Conservation (phyloP, 2,329 filamentous ascomycete species). For the Lachnellula cervina region DNA sequence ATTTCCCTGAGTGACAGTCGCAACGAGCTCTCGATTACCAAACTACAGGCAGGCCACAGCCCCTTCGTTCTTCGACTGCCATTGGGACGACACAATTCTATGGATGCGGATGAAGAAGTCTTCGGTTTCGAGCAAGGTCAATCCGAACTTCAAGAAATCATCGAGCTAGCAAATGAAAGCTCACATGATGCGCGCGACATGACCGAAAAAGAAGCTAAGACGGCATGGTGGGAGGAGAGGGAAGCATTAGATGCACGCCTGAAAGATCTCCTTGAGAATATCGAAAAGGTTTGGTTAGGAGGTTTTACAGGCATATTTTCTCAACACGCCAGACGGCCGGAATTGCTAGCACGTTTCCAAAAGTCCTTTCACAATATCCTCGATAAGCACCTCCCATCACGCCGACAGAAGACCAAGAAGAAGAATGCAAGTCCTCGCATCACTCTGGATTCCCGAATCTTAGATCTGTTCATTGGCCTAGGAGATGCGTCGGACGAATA, state of each 20-base stretch:
- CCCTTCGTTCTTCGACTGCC: constrained; percentile 87
- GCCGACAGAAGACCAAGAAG: constrained; percentile 56
- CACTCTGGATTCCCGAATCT: constrained; percentile 59
- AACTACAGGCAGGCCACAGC: constrained; percentile 66
- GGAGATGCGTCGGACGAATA: constrained; percentile 66
- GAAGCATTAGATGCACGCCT: constrained; percentile 74
- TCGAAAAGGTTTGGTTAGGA: constrained; percentile 91
- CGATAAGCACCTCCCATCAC: constrained; percentile 77
- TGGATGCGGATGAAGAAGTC: constrained; percentile 72
- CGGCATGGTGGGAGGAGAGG: constrained; percentile 85
- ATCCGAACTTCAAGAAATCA: constrained; percentile 75
- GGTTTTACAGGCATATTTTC: constrained; percentile 95
- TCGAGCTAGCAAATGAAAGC: constrained; percentile 74
- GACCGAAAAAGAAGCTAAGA: constrained; percentile 67
- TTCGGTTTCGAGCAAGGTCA: constrained; percentile 82
- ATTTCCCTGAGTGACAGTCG: constrained; percentile 75
- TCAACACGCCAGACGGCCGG: constrained; percentile 57
- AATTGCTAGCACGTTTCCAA: constrained; percentile 69
- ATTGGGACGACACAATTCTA: constrained; percentile 73
- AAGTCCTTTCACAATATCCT: constrained; percentile 73
- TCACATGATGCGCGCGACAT: constrained; percentile 72
- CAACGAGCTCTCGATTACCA: constrained; percentile 85
- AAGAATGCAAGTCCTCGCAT: constrained; percentile 42
- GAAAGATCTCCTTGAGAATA: constrained; percentile 71
- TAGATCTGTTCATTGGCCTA: constrained; percentile 85